phyloP scores from a whole-genome alignment of 2,329 filamentous ascomycete genomes.

The Aspergillus udagawae region DNA sequence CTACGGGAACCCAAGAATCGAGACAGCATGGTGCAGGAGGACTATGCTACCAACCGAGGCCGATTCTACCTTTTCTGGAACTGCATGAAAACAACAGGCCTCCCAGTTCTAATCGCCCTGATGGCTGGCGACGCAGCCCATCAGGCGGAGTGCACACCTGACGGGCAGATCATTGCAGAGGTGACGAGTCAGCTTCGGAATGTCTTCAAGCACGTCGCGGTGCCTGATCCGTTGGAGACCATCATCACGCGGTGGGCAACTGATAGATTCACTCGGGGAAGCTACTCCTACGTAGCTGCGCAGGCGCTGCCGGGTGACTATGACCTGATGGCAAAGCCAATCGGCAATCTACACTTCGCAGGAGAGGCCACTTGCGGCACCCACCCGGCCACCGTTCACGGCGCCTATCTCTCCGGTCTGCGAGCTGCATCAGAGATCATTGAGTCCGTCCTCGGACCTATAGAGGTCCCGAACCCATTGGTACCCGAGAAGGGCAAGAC shows the following conservation, averaged over 20 bases:
- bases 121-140: conserved; percentile 96
- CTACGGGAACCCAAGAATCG: conserved; percentile 68
- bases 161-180: conserved; percentile 73
- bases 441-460: conserved; percentile 73
- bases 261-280: conserved; percentile 87
- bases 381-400: conserved; percentile 94
- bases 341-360: conserved; percentile 90
- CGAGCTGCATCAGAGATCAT: conserved; percentile 84
- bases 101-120: conserved; percentile 81
- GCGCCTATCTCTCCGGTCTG: conserved; percentile 89
- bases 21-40: conserved; percentile 70
- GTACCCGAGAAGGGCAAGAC: conserved; percentile 59
- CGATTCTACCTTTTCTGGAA: conserved; percentile 99
- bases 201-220: conserved; percentile 61
- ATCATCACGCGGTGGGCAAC: conserved; percentile 90
- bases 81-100: conserved; percentile 79
- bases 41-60: conserved; percentile 76
- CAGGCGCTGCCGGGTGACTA: conserved; percentile 83
- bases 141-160: conserved; percentile 73
- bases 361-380: conserved; percentile 95
- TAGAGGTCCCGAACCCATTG: conserved; percentile 71
- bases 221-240: conserved; percentile 77
- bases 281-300: conserved; percentile 89
- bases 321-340: conserved; percentile 76
- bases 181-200: conserved; percentile 73